Conservation (phyloP, 768 basidiomycete species). For the Trametes sanguinea region DNA sequence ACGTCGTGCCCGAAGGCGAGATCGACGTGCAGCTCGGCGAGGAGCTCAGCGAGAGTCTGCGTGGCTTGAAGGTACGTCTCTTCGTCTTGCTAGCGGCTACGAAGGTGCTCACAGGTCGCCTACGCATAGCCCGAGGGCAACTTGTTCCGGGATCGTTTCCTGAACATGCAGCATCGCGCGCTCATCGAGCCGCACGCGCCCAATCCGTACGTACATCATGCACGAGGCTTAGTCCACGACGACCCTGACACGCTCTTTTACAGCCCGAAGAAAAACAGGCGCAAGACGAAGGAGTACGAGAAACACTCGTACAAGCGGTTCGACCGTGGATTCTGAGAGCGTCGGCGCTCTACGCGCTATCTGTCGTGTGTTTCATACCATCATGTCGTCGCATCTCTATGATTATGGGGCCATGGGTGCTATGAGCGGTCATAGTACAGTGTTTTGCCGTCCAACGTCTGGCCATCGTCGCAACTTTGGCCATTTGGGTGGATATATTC, state of each 20-base stretch:
- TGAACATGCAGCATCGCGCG: slow-evolving; percentile 85
- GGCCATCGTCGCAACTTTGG: too few relatives aligned
- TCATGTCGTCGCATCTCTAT: too few relatives aligned
- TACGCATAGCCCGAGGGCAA: slow-evolving; percentile 87
- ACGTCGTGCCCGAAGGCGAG: slow-evolving; percentile 64
- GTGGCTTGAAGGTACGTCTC: slow-evolving; percentile 73
- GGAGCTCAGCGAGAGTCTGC: slow-evolving; percentile 81
- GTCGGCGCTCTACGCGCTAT: background rate
- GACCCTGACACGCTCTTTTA: slow-evolving; percentile 2
- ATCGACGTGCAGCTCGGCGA: slow-evolving; percentile 91
- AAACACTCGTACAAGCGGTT: slow-evolving; percentile 82
- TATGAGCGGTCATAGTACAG: too few relatives aligned
- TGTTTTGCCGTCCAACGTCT: too few relatives aligned
- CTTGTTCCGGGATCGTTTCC: slow-evolving; percentile 85
- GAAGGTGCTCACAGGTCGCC: background rate
- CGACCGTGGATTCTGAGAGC: slow-evolving; percentile 37
- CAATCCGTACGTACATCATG: slow-evolving; percentile 56
- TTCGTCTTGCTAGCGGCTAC: background rate
- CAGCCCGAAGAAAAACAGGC: slow-evolving; percentile 55
- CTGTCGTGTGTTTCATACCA: background rate
- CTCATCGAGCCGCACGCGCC: slow-evolving; percentile 85
- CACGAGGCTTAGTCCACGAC: background rate
- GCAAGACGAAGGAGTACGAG: slow-evolving; percentile 65
- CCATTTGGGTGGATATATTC: too few relatives aligned
- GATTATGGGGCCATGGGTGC: too few relatives aligned